Base-by-base conservation (phyloP, 2,329 filamentous ascomycete species). In the Chaetomium olivaceum region DNA sequence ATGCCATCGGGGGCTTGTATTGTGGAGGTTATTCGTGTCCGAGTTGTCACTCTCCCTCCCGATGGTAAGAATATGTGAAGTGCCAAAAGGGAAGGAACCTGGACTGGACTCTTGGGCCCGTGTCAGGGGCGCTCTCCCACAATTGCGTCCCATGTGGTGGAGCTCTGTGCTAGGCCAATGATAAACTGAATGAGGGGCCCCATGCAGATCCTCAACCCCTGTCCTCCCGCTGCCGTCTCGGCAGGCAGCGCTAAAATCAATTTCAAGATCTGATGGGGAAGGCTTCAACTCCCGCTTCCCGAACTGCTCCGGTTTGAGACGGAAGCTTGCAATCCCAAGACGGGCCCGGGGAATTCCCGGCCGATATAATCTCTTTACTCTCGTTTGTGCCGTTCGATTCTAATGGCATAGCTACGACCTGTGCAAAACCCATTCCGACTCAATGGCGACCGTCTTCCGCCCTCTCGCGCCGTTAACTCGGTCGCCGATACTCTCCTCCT, bases 361-460 rank as follows among this genome's bases (percentile, higher is more conserved):
- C 27, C 9, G 27, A 6, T 27, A 16, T 19, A 29, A 29, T 52
- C 8, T 19, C n/a, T 16, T 16, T 33, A 4, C n/a, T 52, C 43
- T 11, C 36, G 12, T 36, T 21, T 12, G 11, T 33, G 25, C 33
- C 9, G 33, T 14, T 14, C 19, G 5, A 6, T 29, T 33, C 31
- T 25, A 29, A 61, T 56, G 56, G 14, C 25, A 23, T 25, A 31
- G 2, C 9, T 46, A 16, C 31, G 16, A 16, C 31, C 19, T 25
- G 1, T 4, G 4, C 51, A 21, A 23, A 21, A 9, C 31, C 14
- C 14, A 3, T 46, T 29, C 29, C 51, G 19, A 16, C 54, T 9
- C 60, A 57, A 72, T 72, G 70, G 67, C 70, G 8, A 69, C 64
- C 36, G 56, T 71, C 52, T 14, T 60, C 14, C 62, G 66, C 29